Conservation (phyloP, 1,284 basidiomycete species). For the Takashimella koratensis region DNA sequence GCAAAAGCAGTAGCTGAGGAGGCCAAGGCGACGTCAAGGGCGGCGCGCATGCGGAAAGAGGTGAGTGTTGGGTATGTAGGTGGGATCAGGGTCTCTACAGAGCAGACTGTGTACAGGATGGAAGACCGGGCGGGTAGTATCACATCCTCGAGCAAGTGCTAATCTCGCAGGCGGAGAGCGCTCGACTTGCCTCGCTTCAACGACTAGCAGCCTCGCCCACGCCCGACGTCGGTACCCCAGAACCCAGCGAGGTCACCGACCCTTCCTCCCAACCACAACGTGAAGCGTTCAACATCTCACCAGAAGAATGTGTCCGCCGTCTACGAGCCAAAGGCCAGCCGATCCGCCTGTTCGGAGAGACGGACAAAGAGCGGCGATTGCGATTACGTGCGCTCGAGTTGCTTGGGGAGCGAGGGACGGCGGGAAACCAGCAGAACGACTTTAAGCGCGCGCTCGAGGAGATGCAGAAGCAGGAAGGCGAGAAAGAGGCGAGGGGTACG, state of each 20-base stretch:
- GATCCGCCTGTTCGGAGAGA: slow-evolving; percentile 90
- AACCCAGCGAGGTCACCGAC: slow-evolving; percentile 19
- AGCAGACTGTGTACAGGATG: neutral
- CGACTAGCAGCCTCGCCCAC: slow-evolving; percentile 21
- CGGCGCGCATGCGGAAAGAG: slow-evolving; percentile 35
- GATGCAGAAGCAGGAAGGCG: slow-evolving; percentile 61
- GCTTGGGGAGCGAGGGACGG: slow-evolving; percentile 73
- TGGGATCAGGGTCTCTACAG: neutral
- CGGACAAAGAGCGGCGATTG: slow-evolving; percentile 85
- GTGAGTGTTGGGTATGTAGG: slow-evolving; percentile 33
- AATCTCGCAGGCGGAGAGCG: slow-evolving; percentile 34
- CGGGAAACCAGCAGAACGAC: slow-evolving; percentile 66
- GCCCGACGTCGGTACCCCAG: slow-evolving; percentile 23
- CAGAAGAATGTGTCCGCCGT: slow-evolving; percentile 84
- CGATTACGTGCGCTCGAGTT: slow-evolving; percentile 89
- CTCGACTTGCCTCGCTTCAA: slow-evolving; percentile 23
- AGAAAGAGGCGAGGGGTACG: slow-evolving; percentile 45
- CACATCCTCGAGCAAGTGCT: no score
- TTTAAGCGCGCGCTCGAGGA: slow-evolving; percentile 90
- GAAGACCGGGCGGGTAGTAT: no score
- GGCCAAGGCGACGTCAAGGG: slow-evolving; percentile 25
- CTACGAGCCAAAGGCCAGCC: slow-evolving; percentile 89
- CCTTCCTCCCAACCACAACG: slow-evolving; percentile 38
- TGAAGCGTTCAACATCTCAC: slow-evolving; percentile 82
- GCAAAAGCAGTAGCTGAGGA: slow-evolving; percentile 45